These are phyloP conservation scores for Vaccinium darrowii DNA, from an alignment of 148 eudicot genomes.

Conservation along the genomic window DNA sequence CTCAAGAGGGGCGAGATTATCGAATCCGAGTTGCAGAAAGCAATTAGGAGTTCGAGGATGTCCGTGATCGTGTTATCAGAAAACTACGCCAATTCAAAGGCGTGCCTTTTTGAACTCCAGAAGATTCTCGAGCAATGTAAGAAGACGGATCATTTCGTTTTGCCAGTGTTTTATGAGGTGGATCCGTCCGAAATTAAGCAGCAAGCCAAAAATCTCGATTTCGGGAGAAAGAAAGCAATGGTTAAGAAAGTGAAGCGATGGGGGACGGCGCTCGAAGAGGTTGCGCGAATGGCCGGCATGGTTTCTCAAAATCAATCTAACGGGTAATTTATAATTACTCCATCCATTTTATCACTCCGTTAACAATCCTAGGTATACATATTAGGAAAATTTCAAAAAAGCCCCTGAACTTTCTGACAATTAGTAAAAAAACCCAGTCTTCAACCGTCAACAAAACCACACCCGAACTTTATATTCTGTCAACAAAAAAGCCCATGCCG, in stretches of 20 bases:
- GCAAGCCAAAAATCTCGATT: neutral
- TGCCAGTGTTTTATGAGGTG: neutral
- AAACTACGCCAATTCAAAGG: neutral
- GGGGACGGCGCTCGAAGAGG: neutral
- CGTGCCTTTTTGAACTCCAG: neutral
- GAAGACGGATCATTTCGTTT: neutral
- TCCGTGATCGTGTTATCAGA: neutral
- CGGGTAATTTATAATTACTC: neutral
- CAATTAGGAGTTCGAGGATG: neutral
- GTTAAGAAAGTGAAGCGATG: neutral
- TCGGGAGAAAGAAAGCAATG: neutral
- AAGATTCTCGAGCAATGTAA: neutral
- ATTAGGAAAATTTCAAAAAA: too few relatives aligned
- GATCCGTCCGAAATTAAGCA: neutral
- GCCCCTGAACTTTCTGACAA: too few relatives aligned
- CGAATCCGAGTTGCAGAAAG: neutral
- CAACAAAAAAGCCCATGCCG: too few relatives aligned
- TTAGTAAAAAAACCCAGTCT: too few relatives aligned
- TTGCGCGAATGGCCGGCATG: neutral
- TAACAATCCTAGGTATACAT: too few relatives aligned
- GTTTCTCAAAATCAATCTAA: neutral
- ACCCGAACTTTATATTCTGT: too few relatives aligned
- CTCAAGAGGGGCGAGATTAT: neutral
- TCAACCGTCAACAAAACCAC: too few relatives aligned
- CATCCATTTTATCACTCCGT: neutral